Percentiles rank a stretch among this genome's conserved stretches.
These are phyloP conservation scores for Prunus mume DNA, from an alignment of 306 rosid species.

Conservation along the genomic window DNA sequence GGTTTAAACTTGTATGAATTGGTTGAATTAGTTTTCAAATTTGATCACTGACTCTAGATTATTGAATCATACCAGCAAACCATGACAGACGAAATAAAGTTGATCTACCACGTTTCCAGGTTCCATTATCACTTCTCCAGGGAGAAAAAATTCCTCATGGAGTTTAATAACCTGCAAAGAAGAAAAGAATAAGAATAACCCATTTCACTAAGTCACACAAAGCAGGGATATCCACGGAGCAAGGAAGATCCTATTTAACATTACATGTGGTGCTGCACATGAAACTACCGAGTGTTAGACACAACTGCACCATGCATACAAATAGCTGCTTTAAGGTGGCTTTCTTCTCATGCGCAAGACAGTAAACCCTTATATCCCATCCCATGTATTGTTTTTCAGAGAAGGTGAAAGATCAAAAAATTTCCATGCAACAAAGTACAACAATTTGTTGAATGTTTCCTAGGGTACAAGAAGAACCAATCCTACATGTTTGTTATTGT, in stretches of 20 bases:
- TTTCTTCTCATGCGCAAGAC: not conserved
- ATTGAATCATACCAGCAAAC: slow-evolving; percentile 65
- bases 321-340: not conserved
- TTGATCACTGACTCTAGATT: slow-evolving; percentile 9
- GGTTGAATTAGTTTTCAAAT: not conserved
- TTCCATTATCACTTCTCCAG: slow-evolving; percentile 89
- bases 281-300: not conserved
- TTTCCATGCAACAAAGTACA: not conserved
- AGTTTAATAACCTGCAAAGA: slow-evolving; percentile 67
- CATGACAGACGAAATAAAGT: slow-evolving; percentile 90
- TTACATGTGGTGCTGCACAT: not conserved
- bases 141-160: slow-evolving; percentile 96
- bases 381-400: not conserved
- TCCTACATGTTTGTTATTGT: no score
- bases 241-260: not conserved
- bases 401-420: not conserved
- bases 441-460: not conserved
- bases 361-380: not conserved
- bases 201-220: slow-evolving; percentile 12
- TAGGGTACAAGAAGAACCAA: not conserved
- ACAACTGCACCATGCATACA: not conserved
- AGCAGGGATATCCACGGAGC: not conserved
- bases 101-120: slow-evolving; percentile 92
- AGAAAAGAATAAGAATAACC: slow-evolving; percentile 16
- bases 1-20: not conserved